Conservation (phyloP, 2,329 filamentous ascomycete species). For the Alternaria infectoria region DNA sequence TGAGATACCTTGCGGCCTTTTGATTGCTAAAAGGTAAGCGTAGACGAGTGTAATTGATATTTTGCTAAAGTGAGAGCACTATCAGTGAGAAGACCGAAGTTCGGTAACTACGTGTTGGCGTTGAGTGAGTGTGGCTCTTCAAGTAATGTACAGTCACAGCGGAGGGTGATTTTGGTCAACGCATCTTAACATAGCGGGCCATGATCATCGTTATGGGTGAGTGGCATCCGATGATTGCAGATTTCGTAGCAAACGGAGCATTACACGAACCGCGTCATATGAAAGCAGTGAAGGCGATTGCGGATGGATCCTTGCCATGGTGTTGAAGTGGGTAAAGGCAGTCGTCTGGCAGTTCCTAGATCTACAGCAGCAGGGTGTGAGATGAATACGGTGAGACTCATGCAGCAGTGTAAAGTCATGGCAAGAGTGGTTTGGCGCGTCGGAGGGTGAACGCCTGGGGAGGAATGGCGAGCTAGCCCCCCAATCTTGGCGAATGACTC, state of each 20-base stretch:
- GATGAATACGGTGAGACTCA: not conserved
- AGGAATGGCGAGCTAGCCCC: not conserved
- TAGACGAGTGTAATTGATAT: not conserved
- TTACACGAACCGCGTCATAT: not conserved
- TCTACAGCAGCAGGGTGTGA: not conserved
- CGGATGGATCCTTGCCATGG: not conserved
- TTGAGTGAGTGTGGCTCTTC: not conserved
- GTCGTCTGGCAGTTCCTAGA: not conserved
- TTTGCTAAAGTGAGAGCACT: not conserved
- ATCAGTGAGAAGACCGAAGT: not conserved
- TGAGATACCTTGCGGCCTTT: not conserved
- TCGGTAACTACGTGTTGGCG: not conserved
- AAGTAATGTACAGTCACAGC: not conserved
- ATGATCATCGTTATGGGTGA: not conserved
- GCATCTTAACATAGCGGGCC: not conserved
- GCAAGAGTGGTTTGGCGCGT: not conserved
- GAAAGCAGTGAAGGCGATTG: not conserved
- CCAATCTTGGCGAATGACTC: slow-evolving; percentile 19
- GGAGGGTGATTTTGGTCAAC: not conserved
- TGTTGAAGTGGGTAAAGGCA: not conserved
- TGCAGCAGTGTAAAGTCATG: not conserved
- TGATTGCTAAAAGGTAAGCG: not conserved
- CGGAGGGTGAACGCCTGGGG: not conserved
- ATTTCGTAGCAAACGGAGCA: not conserved
- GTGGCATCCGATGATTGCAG: not conserved